phyloP scores from a whole-genome alignment of 2,329 filamentous ascomycete species.

The Penicillium expansum region DNA sequence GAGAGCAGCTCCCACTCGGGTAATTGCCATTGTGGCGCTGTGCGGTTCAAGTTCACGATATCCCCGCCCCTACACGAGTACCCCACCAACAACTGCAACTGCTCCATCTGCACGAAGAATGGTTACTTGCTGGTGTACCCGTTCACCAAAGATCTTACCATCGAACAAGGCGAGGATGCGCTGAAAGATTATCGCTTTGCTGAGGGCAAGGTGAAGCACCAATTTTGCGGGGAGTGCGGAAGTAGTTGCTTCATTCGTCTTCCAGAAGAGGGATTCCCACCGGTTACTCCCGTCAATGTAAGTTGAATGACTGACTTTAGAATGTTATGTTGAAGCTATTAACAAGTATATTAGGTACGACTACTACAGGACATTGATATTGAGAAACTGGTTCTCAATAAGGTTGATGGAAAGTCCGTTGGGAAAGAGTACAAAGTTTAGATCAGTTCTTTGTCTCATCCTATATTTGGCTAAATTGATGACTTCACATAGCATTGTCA shows the following conservation, averaged over 20 bases:
- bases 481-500: too few relatives aligned
- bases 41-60: background rate
- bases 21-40: background rate
- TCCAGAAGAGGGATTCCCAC: background rate
- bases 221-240: background rate
- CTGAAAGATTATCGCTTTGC: background rate
- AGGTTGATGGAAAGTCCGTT: background rate
- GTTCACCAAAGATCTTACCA: background rate
- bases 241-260: background rate
- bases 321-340: background rate
- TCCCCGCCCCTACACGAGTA: background rate
- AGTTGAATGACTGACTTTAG: background rate
- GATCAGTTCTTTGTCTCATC: background rate
- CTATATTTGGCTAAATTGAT: too few relatives aligned
- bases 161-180: background rate
- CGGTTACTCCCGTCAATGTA: background rate
- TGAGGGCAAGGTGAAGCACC: background rate
- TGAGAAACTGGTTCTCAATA: background rate
- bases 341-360: background rate
- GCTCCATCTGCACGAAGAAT: background rate
- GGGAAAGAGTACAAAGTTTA: background rate
- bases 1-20: background rate
- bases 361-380: background rate
- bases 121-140: background rate
- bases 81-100: background rate